Evolutionary conservation across 768 basidiomycete genomes (phyloP).

Genomic region (Termitomyces sp.): DNA sequence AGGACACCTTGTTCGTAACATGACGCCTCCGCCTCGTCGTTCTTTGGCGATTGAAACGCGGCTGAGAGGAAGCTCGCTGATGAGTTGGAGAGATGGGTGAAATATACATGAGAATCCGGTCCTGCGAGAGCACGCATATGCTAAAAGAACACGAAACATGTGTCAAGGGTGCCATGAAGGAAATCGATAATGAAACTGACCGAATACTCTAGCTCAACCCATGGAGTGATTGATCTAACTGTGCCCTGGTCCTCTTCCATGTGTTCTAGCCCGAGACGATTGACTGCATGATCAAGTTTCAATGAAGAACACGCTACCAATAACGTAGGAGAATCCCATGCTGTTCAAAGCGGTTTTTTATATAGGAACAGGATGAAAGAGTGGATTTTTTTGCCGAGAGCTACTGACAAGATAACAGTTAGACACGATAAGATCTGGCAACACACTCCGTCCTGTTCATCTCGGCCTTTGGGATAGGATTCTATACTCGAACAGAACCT

Average conservation of each 20-base stretch:
- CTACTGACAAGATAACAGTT: too few relatives aligned
- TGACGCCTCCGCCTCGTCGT: too few relatives aligned
- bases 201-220: slow-evolving; percentile 92
- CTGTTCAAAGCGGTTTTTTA: too few relatives aligned
- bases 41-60: too few relatives aligned
- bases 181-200: slow-evolving; percentile 36
- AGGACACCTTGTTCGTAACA: too few relatives aligned
- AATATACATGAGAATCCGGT: slow-evolving; percentile 59
- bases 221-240: slow-evolving; percentile 68
- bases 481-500: too few relatives aligned
- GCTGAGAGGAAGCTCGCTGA: slow-evolving; percentile 55
- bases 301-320: slow-evolving; percentile 34
- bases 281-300: slow-evolving; percentile 6
- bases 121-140: slow-evolving; percentile 86
- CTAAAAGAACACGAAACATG: slow-evolving; percentile 27
- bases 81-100: slow-evolving; percentile 81
- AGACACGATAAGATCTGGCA: too few relatives aligned
- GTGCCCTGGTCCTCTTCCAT: slow-evolving; percentile 92
- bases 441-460: too few relatives aligned
- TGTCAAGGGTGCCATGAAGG: background rate
- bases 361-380: too few relatives aligned
- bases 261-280: slow-evolving; percentile 55
- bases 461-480: too few relatives aligned
- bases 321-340: slow-evolving; percentile 55
- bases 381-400: too few relatives aligned